Conservation (phyloP, 352 stramenopile species). For the Aphanomyces astaci region DNA sequence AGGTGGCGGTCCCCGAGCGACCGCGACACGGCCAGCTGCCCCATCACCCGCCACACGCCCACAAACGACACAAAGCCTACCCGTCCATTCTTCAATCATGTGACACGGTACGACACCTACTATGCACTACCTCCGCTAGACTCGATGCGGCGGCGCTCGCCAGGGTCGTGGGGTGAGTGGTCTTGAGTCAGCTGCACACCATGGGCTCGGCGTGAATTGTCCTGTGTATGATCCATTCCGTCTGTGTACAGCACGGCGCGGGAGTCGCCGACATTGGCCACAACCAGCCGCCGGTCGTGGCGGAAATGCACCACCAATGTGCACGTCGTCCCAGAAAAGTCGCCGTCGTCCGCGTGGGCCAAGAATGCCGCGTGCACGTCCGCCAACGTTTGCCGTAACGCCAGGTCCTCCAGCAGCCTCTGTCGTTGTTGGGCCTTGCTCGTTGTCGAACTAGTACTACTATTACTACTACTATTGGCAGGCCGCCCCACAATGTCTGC, state of each 20-base stretch:
- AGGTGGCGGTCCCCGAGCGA: constrained; percentile 88
- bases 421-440: too few species aligned
- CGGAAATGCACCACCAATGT: constrained; percentile 66
- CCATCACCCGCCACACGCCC: constrained; percentile 82
- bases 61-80: constrained; percentile 52
- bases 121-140: constrained; percentile 57
- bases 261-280: constrained; percentile 84
- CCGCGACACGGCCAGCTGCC: constrained; percentile 86
- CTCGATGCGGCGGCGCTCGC: constrained; percentile 55
- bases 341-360: constrained; percentile 27
- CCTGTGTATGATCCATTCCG: neutral
- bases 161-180: constrained; percentile 47
- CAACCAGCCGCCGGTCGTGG: constrained; percentile 41
- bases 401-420: constrained; percentile 36
- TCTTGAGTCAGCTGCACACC: constrained; percentile 39
- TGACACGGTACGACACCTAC: too few species aligned
- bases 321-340: constrained; percentile 77
- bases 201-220: neutral
- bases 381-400: constrained; percentile 63
- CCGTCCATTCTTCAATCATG: too few species aligned
- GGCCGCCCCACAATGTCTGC: neutral
- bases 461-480: too few species aligned
- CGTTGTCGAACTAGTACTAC: too few species aligned
- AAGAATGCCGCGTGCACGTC: constrained; percentile 43
- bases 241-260: constrained; percentile 48